A percentile compares a stretch with the other conserved stretches of the same genome.
These are phyloP conservation scores for Scedosporium aurantiacum DNA, from an alignment of 2,329 filamentous ascomycete species.

Conservation along the genomic window DNA sequence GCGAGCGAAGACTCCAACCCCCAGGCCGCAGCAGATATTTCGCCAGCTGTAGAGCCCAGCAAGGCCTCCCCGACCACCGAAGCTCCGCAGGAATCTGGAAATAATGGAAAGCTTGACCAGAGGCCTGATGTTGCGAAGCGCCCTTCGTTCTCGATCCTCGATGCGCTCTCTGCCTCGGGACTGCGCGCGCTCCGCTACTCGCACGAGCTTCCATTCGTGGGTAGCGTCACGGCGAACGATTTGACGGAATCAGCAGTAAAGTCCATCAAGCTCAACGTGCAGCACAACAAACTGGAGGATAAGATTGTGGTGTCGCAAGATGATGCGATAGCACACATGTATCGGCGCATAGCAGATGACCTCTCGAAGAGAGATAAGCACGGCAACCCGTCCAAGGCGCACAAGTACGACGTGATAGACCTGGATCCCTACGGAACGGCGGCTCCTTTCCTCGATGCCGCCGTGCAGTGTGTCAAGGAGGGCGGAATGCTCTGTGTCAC, in stretches of 20 bases:
- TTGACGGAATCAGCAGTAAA: slow-evolving; percentile 66
- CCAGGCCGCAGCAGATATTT: slow-evolving; percentile 1
- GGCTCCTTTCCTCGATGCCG: slow-evolving; percentile 82
- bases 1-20: slow-evolving; percentile 7
- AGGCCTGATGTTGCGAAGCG: slow-evolving; percentile 15
- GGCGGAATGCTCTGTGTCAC: slow-evolving; percentile 90
- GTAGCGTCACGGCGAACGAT: slow-evolving; percentile 80
- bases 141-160: slow-evolving; percentile 68
- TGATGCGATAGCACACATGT: slow-evolving; percentile 89
- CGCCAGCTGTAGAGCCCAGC: slow-evolving; percentile 6
- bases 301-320: slow-evolving; percentile 65
- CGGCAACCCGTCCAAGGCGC: slow-evolving; percentile 26
- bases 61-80: slow-evolving; percentile 1
- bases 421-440: slow-evolving; percentile 94
- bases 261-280: slow-evolving; percentile 73
- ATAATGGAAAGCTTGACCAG: neutral
- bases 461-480: slow-evolving; percentile 69
- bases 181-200: slow-evolving; percentile 85
- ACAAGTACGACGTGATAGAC: slow-evolving; percentile 85
- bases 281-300: slow-evolving; percentile 64
- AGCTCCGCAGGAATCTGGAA: neutral
- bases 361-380: slow-evolving; percentile 29
- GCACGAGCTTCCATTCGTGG: slow-evolving; percentile 77
- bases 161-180: slow-evolving; percentile 89
- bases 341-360: slow-evolving; percentile 51